These are phyloP conservation scores for Ensete glaucum DNA, from an alignment of 176 grass and related monocot species.

Conservation along the genomic window DNA sequence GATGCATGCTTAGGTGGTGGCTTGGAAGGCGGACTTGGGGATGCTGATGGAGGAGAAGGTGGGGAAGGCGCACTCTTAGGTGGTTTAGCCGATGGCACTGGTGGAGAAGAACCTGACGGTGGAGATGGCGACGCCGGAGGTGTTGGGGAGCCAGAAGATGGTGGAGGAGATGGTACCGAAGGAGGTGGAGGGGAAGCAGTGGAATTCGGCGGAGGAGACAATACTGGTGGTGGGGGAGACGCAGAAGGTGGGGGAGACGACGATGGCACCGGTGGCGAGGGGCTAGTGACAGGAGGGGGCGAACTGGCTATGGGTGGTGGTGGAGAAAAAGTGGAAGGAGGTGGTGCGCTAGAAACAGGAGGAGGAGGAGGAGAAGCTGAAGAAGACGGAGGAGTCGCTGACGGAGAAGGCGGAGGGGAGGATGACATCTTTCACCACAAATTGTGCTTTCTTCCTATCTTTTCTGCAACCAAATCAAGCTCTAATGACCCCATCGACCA, in stretches of 20 bases:
- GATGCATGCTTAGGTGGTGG: neutral
- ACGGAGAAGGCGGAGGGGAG: conserved; percentile 15
- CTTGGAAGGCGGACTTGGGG: neutral
- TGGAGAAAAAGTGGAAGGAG: conserved; percentile 20
- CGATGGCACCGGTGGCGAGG: neutral
- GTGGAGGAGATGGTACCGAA: neutral
- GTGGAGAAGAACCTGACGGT: neutral
- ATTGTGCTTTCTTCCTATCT: neutral
- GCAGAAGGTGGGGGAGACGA: conserved; percentile 4
- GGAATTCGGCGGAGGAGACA: neutral
- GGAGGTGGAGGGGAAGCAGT: neutral
- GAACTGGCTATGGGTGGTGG: conserved; percentile 1
- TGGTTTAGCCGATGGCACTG: conserved; percentile 1
- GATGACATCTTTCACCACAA: neutral
- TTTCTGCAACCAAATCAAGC: neutral
- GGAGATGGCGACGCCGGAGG: neutral
- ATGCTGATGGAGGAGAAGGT: neutral
- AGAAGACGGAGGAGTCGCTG: neutral
- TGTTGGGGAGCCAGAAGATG: neutral
- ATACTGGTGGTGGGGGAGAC: conserved; percentile 1
- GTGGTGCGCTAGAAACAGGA: conserved; percentile 17
- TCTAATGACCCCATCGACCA: neutral
- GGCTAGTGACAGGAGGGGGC: neutral
- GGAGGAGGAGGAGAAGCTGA: neutral
- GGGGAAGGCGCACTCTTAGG: conserved; percentile 9